A percentile compares a stretch with the other conserved stretches of the same genome.
These are phyloP conservation scores for Glycyrrhiza uralensis DNA, from an alignment of 306 rosid genomes.

Conservation along the genomic window DNA sequence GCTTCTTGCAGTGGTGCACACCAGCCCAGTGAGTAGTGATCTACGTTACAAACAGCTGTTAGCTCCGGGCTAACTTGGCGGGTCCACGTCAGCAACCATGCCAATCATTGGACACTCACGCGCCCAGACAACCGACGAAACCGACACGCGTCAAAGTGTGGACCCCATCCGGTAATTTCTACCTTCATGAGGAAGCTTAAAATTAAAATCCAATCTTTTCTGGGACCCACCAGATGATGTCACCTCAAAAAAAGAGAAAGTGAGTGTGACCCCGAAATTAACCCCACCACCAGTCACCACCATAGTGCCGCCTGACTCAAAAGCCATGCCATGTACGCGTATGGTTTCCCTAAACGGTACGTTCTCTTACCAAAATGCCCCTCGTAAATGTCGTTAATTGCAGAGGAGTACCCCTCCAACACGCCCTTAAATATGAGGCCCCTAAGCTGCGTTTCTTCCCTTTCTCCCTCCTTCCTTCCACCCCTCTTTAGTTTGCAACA, in stretches of 20 bases:
- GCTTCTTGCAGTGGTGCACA: conserved; percentile 18
- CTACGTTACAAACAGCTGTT: neutral
- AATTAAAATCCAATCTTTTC: conserved; percentile 21
- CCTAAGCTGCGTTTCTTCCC: conserved; percentile 70
- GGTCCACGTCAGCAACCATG: conserved; percentile 19
- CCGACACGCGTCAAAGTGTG: conserved; percentile 24
- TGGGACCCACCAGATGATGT: conserved; percentile 42
- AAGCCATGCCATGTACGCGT: conserved; percentile 39
- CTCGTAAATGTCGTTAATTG: neutral
- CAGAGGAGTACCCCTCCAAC: neutral
- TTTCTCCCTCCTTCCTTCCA: conserved; percentile 61
- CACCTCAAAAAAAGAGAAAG: conserved; percentile 36
- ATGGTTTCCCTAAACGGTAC: neutral
- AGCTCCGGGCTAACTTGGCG: neutral
- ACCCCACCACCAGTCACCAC: conserved; percentile 36
- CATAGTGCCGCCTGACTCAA: conserved; percentile 78
- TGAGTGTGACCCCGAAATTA: conserved; percentile 1
- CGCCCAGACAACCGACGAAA: neutral
- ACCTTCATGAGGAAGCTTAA: conserved; percentile 63
- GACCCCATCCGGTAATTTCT: conserved; percentile 34
- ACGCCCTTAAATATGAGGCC: conserved; percentile 41
- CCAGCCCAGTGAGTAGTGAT: neutral
- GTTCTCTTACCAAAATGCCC: conserved; percentile 36
- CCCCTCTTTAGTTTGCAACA: conserved; percentile 9
- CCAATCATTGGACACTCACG: conserved; percentile 30